These are phyloP conservation scores for Orbilia blumenaviensis DNA, from an alignment of 2,329 filamentous ascomycete genomes.

Conservation along the genomic window DNA sequence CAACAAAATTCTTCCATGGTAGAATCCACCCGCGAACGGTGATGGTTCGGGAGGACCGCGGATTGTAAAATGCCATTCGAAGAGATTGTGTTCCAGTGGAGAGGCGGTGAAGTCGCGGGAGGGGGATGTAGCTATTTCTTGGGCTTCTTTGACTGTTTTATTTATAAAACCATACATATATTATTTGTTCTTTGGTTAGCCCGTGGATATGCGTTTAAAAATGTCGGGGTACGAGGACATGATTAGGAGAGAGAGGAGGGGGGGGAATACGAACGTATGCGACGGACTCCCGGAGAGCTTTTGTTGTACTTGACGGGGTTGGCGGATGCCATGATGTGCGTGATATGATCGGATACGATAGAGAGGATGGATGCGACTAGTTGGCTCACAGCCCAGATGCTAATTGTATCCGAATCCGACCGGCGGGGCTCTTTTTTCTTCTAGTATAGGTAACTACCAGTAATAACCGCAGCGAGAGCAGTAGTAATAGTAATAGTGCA, in stretches of 20 bases:
- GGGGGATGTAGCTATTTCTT: conserved; percentile 80
- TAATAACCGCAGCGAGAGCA: no score
- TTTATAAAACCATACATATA: no score
- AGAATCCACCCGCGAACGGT: conserved; percentile 81
- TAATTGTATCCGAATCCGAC: no score
- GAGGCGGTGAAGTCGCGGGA: conserved; percentile 85
- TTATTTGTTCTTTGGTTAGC: no score
- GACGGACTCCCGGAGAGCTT: conserved; percentile 83
- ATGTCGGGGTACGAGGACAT: not conserved
- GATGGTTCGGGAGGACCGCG: conserved; percentile 82
- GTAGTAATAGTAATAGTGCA: no score
- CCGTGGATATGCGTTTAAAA: no score
- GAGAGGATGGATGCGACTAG: no score
- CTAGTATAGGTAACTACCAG: no score
- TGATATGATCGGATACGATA: not conserved
- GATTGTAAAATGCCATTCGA: conserved; percentile 99
- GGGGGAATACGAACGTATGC: conserved; percentile 70
- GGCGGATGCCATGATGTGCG: conserved; percentile 60
- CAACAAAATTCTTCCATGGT: conserved; percentile 93
- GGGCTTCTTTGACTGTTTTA: conserved; percentile 80
- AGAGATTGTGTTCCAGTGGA: conserved; percentile 87
- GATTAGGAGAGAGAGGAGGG: conserved; percentile 7
- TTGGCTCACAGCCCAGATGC: no score
- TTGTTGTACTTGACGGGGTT: conserved; percentile 69
- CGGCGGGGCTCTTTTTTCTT: no score